Percentiles rank a stretch among this genome's conserved stretches.
Evolutionary conservation across 345 rosid genomes (phyloP).

Genomic region (Zanthoxylum bungeanum): DNA sequence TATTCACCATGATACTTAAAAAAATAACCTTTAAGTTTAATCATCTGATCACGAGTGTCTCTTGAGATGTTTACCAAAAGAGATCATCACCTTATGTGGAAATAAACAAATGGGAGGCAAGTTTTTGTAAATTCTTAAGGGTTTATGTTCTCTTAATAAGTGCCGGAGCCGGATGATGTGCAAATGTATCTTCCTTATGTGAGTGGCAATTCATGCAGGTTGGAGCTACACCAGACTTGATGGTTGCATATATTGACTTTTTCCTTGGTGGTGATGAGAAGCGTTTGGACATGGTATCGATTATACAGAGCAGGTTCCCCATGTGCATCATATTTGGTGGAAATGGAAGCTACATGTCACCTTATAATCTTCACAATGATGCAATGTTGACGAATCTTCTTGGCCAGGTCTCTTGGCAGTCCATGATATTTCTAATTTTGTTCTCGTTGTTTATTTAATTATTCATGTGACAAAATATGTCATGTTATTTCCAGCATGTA

Average conservation of each 20-base stretch:
- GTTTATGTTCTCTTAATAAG: background rate
- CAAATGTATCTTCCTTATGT: conserved; percentile 2
- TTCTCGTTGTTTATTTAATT: conserved; percentile 6
- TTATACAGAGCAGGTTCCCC: conserved; percentile 85
- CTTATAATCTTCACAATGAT: conserved; percentile 82
- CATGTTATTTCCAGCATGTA: conserved; percentile 55
- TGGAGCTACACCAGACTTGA: conserved; percentile 93
- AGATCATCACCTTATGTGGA: background rate
- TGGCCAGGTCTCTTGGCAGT: conserved; percentile 68
- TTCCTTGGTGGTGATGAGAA: conserved; percentile 99
- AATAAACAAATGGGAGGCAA: background rate
- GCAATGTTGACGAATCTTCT: conserved; percentile 77
- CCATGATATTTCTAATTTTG: background rate
- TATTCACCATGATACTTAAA: no score
- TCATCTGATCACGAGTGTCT: background rate
- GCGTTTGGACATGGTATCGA: conserved; percentile 86
- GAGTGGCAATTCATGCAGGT: conserved; percentile 51
- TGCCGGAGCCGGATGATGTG: background rate
- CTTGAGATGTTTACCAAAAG: background rate
- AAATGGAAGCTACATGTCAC: conserved; percentile 97
- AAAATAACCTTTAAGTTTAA: background rate
- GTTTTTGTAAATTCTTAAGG: background rate
- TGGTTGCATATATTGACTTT: conserved; percentile 93
- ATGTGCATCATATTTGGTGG: conserved; percentile 98
- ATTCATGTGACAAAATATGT: conserved; percentile 11